Percentiles rank a stretch among this genome's conserved stretches.
These are phyloP conservation scores for Asparagopsis taxiformis DNA, from an alignment of 31 red algal genomes.

Conservation along the genomic window DNA sequence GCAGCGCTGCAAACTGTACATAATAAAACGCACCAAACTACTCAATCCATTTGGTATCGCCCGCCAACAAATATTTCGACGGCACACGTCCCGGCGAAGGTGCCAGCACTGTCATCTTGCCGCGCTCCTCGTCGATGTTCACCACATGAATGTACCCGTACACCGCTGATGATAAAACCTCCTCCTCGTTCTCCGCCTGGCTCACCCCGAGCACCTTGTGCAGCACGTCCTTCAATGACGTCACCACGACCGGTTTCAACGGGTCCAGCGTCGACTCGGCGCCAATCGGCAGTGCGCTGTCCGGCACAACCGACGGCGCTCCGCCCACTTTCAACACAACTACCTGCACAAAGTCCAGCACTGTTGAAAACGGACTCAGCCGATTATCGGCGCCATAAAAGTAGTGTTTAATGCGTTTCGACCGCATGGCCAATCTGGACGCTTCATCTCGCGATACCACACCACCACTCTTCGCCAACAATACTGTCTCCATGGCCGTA, in stretches of 20 bases:
- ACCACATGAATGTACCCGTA: conserved; percentile 82
- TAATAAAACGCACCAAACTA: too few species aligned
- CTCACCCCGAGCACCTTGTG: conserved; percentile 84
- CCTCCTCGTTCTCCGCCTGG: conserved; percentile 61
- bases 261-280: conserved; percentile 69
- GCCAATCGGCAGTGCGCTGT: conserved; percentile 74
- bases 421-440: conserved; percentile 35
- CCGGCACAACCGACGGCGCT: conserved; percentile 39
- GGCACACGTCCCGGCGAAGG: conserved; percentile 76
- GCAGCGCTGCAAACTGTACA: too few species aligned
- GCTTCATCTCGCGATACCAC: conserved; percentile 79
- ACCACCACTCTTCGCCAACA: conserved; percentile 88
- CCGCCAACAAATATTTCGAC: conserved; percentile 53
- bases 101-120: conserved; percentile 77
- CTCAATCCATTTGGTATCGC: conserved; percentile 86
- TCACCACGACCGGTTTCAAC: conserved; percentile 48
- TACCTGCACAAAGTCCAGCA: conserved; percentile 62
- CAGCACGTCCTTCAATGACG: conserved; percentile 37
- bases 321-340: conserved; percentile 68
- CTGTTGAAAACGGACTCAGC: conserved; percentile 79
- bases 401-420: conserved; percentile 63
- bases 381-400: conserved; percentile 86
- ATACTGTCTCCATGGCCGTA: conserved; percentile 40
- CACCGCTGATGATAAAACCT: conserved; percentile 56
- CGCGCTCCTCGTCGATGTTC: conserved; percentile 62